phyloP scores from a whole-genome alignment of 2,329 filamentous ascomycete genomes.

The Tolypocladium guangdongense region DNA sequence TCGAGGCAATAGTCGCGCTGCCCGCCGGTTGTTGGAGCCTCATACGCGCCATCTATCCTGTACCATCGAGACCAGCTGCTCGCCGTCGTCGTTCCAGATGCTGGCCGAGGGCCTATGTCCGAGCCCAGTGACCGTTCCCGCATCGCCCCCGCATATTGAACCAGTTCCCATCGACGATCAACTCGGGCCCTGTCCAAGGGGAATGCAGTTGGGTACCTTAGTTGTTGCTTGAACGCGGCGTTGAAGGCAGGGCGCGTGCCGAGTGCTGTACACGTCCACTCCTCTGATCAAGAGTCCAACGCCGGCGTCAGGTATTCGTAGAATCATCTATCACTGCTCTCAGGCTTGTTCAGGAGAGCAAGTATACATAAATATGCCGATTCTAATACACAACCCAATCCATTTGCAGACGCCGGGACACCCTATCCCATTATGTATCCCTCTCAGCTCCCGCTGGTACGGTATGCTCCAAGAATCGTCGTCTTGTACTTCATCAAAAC shows the following conservation, averaged over 20 bases:
- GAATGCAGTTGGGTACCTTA: too few relatives aligned
- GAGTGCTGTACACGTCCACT: background rate
- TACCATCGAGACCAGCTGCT: background rate
- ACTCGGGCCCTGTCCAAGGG: background rate
- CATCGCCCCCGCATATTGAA: background rate
- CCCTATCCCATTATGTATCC: background rate
- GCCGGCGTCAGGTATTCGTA: too few relatives aligned
- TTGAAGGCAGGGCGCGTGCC: background rate
- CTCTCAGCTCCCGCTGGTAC: background rate
- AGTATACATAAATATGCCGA: background rate
- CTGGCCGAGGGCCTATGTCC: too few relatives aligned
- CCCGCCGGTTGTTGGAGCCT: background rate
- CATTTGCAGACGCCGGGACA: background rate
- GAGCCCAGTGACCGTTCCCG: too few relatives aligned
- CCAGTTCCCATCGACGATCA: background rate
- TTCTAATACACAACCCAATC: background rate
- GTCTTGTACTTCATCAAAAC: background rate
- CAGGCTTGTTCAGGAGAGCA: too few relatives aligned
- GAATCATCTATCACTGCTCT: too few relatives aligned
- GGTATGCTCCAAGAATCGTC: background rate
- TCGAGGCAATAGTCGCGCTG: background rate
- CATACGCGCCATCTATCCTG: background rate
- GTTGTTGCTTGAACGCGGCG: background rate
- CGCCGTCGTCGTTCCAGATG: too few relatives aligned
- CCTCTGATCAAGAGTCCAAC: background rate